Percentiles rank a stretch among this genome's conserved stretches.
These are phyloP conservation scores for Heterobasidion irregulare DNA, from an alignment of 1,284 basidiomycete genomes.

Conservation along the genomic window DNA sequence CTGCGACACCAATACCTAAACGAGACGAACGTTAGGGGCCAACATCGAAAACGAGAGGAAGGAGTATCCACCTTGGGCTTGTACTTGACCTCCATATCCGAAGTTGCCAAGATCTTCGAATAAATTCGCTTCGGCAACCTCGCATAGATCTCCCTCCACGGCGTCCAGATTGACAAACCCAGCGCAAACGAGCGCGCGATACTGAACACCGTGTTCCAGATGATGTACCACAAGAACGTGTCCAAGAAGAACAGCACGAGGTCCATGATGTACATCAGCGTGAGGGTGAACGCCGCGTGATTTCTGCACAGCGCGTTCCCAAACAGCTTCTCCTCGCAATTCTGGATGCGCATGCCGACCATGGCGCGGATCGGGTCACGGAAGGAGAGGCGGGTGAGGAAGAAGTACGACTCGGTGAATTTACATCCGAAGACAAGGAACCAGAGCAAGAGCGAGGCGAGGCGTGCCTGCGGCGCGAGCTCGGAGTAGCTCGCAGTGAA, in stretches of 20 bases:
- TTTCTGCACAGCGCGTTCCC: constrained; percentile 77
- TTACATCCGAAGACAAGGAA: constrained; percentile 90
- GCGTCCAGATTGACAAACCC: constrained; percentile 94
- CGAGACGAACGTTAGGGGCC: neutral
- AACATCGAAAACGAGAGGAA: neutral
- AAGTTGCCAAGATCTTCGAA: constrained; percentile 84
- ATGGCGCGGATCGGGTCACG: constrained; percentile 83
- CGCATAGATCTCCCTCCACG: constrained; percentile 93
- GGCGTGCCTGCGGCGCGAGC: constrained; percentile 50
- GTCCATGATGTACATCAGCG: constrained; percentile 97
- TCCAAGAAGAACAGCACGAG: constrained; percentile 92
- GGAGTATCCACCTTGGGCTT: constrained; percentile 78
- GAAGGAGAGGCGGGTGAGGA: constrained; percentile 86
- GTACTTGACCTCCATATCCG: constrained; percentile 94
- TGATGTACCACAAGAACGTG: constrained; percentile 96
- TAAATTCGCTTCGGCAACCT: constrained; percentile 92
- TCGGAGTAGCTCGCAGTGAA: constrained; percentile 90
- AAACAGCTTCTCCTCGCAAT: constrained; percentile 79
- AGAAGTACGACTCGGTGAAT: constrained; percentile 92
- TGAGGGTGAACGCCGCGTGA: constrained; percentile 86
- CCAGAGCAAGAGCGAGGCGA: constrained; percentile 79
- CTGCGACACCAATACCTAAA: constrained; percentile 89
- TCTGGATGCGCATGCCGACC: constrained; percentile 89
- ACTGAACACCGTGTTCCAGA: constrained; percentile 94
- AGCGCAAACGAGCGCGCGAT: constrained; percentile 86